Conservation (phyloP, 805 yeast genomes). For the Teunomyces lycoperdinae region DNA sequence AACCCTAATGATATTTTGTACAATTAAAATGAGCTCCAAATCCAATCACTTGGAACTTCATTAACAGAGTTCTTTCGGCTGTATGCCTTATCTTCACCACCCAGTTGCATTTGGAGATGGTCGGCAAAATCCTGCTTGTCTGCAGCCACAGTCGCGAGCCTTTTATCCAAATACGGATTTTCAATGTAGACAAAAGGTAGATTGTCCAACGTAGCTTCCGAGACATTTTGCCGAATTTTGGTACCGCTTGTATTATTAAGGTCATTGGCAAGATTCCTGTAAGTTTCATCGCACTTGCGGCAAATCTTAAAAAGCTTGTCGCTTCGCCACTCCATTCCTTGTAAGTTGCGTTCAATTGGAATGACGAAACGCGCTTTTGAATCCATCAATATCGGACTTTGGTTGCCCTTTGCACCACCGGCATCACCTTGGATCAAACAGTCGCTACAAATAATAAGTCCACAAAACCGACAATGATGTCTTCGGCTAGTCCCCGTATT, state of each 20-base stretch:
- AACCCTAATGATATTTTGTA: background rate
- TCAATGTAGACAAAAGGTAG: slow-evolving; percentile 20
- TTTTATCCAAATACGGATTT: slow-evolving; percentile 20
- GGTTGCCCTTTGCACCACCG: slow-evolving; percentile 5
- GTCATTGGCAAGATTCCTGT: slow-evolving; percentile 13
- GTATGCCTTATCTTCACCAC: background rate
- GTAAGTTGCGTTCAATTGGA: slow-evolving; percentile 30
- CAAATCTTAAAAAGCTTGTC: slow-evolving; percentile 30
- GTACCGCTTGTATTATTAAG: slow-evolving; percentile 10
- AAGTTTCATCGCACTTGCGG: slow-evolving; percentile 30
- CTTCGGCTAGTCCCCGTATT: slow-evolving; percentile 12
- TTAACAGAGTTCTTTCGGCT: slow-evolving; percentile 9
- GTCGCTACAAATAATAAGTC: slow-evolving; percentile 41
- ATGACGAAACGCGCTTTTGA: slow-evolving; percentile 30
- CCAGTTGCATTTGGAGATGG: background rate
- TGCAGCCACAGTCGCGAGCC: background rate
- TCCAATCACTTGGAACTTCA: slow-evolving; percentile 38
- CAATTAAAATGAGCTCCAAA: slow-evolving; percentile 48
- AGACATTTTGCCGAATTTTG: slow-evolving; percentile 7
- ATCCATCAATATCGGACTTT: slow-evolving; percentile 15
- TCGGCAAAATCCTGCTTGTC: background rate
- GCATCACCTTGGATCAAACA: slow-evolving; percentile 13
- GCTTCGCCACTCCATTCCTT: slow-evolving; percentile 6
- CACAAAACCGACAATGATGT: slow-evolving; percentile 55
- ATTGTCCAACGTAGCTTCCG: slow-evolving; percentile 6